Percentiles rank a stretch among this genome's conserved stretches.
Evolutionary conservation across 352 stramenopile species (phyloP).

Genomic region (Thraustochytrium sp.): DNA sequence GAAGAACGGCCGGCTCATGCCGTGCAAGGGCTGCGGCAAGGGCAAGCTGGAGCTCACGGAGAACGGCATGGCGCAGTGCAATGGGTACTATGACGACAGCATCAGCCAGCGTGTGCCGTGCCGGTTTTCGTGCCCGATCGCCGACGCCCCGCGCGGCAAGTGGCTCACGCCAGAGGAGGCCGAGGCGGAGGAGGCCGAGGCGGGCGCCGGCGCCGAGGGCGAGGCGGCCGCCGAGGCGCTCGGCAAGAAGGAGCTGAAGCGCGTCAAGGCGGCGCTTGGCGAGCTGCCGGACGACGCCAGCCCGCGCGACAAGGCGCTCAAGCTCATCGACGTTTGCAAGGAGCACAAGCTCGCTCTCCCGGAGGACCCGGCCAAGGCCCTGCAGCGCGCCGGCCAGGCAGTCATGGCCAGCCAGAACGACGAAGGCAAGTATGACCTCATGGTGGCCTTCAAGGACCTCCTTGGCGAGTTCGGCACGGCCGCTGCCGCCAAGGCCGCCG

Average conservation of each 20-base stretch:
- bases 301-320: neutral
- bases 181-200: neutral
- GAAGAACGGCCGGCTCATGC: constrained; percentile 23
- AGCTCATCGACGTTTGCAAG: constrained; percentile 31
- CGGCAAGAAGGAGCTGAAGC: neutral
- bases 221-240: neutral
- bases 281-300: neutral
- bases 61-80: constrained; percentile 3
- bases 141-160: neutral
- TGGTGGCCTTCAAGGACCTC: constrained; percentile 10
- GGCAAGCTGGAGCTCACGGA: constrained; percentile 31
- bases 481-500: neutral
- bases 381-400: neutral
- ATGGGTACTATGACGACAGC: constrained; percentile 37
- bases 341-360: constrained; percentile 16
- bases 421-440: neutral
- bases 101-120: neutral
- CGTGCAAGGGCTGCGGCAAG: neutral
- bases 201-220: neutral
- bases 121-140: neutral
- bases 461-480: constrained; percentile 1
- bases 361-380: neutral
- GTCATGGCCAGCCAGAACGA: constrained; percentile 22
- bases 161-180: constrained; percentile 30
- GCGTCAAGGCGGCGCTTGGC: neutral